Evolutionary conservation across 2,329 filamentous ascomycete genomes (phyloP).

Genomic region (Westerdykella ornata): DNA sequence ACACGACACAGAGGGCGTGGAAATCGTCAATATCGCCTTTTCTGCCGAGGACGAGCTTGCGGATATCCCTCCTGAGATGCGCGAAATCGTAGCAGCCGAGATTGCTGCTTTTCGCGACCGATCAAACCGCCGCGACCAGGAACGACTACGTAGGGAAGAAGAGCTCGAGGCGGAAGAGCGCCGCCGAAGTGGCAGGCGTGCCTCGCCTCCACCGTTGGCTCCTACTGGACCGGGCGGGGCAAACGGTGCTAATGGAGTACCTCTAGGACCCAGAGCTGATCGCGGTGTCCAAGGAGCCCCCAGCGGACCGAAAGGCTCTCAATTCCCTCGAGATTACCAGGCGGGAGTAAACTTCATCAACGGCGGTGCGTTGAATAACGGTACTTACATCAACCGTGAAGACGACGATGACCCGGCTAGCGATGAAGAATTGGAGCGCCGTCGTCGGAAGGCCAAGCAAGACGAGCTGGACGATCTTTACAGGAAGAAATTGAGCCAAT

Average conservation of each 20-base stretch:
- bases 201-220: slow-evolving; percentile 59
- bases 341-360: slow-evolving; percentile 79
- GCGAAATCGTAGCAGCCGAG: slow-evolving; percentile 87
- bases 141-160: slow-evolving; percentile 81
- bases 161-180: slow-evolving; percentile 85
- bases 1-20: slow-evolving; percentile 58
- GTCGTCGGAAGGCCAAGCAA: slow-evolving; percentile 63
- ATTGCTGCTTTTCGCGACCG: slow-evolving; percentile 91
- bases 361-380: slow-evolving; percentile 60
- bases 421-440: slow-evolving; percentile 74
- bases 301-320: slow-evolving; percentile 60
- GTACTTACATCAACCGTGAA: slow-evolving; percentile 53
- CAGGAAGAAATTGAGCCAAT: slow-evolving; percentile 78
- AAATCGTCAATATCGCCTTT: slow-evolving; percentile 84
- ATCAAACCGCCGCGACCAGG: slow-evolving; percentile 79
- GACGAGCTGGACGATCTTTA: slow-evolving; percentile 74
- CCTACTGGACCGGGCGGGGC: slow-evolving; percentile 54
- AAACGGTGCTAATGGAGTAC: slow-evolving; percentile 62
- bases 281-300: slow-evolving; percentile 67
- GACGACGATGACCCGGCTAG: slow-evolving; percentile 84
- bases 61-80: slow-evolving; percentile 93
- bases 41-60: slow-evolving; percentile 81
- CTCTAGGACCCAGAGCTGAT: slow-evolving; percentile 61
- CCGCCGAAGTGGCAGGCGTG: slow-evolving; percentile 61
- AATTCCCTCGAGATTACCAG: slow-evolving; percentile 65